phyloP scores from a whole-genome alignment of 345 rosid species.

The Corchorus olitorius region DNA sequence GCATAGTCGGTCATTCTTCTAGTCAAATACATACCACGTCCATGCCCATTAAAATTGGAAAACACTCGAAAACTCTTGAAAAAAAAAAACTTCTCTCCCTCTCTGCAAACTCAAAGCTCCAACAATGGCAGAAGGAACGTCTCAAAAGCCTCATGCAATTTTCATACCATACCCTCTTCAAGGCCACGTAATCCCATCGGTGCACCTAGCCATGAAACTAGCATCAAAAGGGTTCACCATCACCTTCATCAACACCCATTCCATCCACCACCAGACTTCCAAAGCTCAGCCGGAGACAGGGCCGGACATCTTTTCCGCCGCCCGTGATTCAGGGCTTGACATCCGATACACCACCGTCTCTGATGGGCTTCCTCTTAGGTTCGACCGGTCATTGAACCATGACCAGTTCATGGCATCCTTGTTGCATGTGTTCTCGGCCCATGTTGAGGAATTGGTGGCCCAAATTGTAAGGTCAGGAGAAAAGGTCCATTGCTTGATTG shows the following conservation, averaged over 20 bases:
- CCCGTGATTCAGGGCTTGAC: conserved; percentile 65
- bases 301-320: conserved; percentile 48
- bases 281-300: conserved; percentile 27
- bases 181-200: conserved; percentile 74
- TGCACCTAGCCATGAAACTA: conserved; percentile 67
- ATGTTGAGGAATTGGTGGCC: conserved; percentile 58
- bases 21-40: too few relatives aligned
- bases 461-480: conserved; percentile 31
- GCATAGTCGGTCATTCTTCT: conserved; percentile 16
- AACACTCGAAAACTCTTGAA: too few relatives aligned
- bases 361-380: conserved; percentile 69
- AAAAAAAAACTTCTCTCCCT: background rate
- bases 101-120: background rate
- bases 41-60: too few relatives aligned
- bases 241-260: conserved; percentile 66
- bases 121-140: conserved; percentile 35
- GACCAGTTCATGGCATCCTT: conserved; percentile 62
- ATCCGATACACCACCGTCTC: conserved; percentile 69
- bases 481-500: conserved; percentile 53
- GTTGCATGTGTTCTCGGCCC: conserved; percentile 60
- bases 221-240: conserved; percentile 78
- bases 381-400: conserved; percentile 72
- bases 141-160: conserved; percentile 55
- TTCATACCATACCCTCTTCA: conserved; percentile 72
- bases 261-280: conserved; percentile 58